Evolutionary conservation across 768 basidiomycete genomes (phyloP), one percentile per base, ranked within the genome.

Genomic region (Macrolepiota fuliginosa): DNA sequence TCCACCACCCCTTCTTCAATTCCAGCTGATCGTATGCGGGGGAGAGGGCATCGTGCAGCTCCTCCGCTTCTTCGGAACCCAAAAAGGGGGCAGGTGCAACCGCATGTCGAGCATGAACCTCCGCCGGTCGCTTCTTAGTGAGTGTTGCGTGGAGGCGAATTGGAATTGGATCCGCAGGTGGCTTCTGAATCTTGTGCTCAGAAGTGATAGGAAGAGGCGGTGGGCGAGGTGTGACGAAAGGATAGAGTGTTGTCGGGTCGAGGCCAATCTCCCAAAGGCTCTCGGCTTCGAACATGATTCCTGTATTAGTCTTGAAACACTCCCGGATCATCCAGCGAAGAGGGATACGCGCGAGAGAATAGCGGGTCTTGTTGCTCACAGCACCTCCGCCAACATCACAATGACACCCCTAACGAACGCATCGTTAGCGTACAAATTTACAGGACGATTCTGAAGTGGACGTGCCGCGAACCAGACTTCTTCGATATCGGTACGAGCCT

Each of bases 311-410:
- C 59, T 79, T 79, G 79, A 90, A 87, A 65, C 82, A 84, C 67
- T 91, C 84, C 35, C 89, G 83, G 32, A 91, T 73, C 88, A 91
- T 89, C 90, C 90, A 88, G 1, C 81, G 78, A 2, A 88, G 77
- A 2, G 85, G 70, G 45, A 86, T 83, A 54, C 82, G 77, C 0
- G 85, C 79, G 0, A 88, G 80, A 3, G 77, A 76, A 54, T 83
- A 70, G 1, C 73, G 71, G 0, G 77, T 79, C 35, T 74, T 76
- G 66, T 86, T 83, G 57, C 68, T 72, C 2, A 80, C 80, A 9
- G 81, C 80, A 0, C 84, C 84, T n/a, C 86, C 86, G 12, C 86
- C 86, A 24, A 87, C 77, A 66, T 85, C 80, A 63, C 77, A 76
- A 65, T 83, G 81, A 63, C 81, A 82, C 4, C 82, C 81, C 76